Evolutionary conservation across 257 asterid genomes (phyloP), one percentile per base, ranked within the genome.

Genomic region (Jacaranda copaia): DNA sequence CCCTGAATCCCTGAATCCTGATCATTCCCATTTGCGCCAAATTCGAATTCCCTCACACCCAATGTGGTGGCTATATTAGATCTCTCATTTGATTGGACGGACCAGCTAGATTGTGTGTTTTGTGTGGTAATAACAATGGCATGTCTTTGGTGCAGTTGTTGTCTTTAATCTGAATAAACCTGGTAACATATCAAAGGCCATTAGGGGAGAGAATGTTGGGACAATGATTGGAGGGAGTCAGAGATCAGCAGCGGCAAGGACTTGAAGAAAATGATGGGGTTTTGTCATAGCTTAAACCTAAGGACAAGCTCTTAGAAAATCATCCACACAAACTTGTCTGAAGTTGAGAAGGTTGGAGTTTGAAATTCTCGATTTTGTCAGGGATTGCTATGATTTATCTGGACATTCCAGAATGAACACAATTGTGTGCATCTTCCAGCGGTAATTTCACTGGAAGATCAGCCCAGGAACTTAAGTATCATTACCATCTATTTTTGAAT

Each of bases 141-240:
- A 52, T 14, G 78, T 66, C 18, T 60, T 60, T 46, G 74, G 63
- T 83, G 85, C 92, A 95, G 98, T 95, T 84, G 98, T 91, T 1
- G 97, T 95, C 66, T 93, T 95, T 82, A 91, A 95, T 80, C 92
- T 95, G 74, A 90, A 93, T 81, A 90, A 87, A 73, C 84, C 89
- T 0, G 99, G 97, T 2, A 93, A 93, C 80, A 93, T 95, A 70
- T 80, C 98, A 0, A 90, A 83, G 85, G 99, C 99, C 59, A 90
- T 94, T 53, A 80, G 68, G 72, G 98, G 98, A 63, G 98, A 93
- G 70, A 81, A 82, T 40, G 96, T 92, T 0, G 96, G 98, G 61
- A 90, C 98, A 3, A 77, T 91, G 60, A 91, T 92, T 56, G 96
- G 97, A 63, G 88, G 83, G 64, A 55, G 85, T 48, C 79, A 67